Evolutionary conservation across 2,329 filamentous ascomycete genomes (phyloP).

Genomic region (Neofusicoccum sp.): DNA sequence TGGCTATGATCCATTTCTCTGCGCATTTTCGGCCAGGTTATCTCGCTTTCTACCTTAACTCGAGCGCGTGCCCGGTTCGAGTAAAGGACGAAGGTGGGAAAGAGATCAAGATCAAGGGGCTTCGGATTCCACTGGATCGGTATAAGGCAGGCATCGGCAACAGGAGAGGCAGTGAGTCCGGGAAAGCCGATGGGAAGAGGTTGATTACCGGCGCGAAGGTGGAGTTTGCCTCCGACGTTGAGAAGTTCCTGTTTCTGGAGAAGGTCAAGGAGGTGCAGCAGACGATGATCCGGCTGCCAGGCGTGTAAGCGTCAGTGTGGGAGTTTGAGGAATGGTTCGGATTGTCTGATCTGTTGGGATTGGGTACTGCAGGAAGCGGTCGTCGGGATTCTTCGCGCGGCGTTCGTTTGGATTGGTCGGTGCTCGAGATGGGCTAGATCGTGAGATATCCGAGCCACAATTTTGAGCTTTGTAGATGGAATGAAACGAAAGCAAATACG

Average conservation of each 20-base stretch:
- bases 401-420: not conserved
- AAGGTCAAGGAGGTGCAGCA: constrained; percentile 39
- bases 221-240: constrained; percentile 44
- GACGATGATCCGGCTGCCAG: constrained; percentile 39
- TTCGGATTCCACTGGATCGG: constrained; percentile 36
- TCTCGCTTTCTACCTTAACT: constrained; percentile 47
- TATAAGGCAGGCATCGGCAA: not conserved
- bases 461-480: not conserved
- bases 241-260: constrained; percentile 41
- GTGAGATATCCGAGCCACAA: not conserved
- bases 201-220: constrained; percentile 43
- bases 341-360: not conserved
- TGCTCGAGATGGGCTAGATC: not conserved
- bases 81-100: constrained; percentile 42
- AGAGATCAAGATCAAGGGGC: constrained; percentile 43
- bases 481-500: too few relatives aligned
- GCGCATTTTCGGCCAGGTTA: constrained; percentile 45
- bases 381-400: not conserved
- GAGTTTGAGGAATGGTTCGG: constrained; percentile 24
- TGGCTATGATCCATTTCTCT: constrained; percentile 46
- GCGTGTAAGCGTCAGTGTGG: constrained; percentile 23
- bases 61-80: constrained; percentile 34
- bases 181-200: constrained; percentile 35
- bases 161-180: constrained; percentile 1
- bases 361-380: not conserved